A percentile compares a stretch with the other conserved stretches of the same genome.
Evolutionary conservation across 2,329 filamentous ascomycete genomes (phyloP).

Genomic region (Penicillium corylophilum): DNA sequence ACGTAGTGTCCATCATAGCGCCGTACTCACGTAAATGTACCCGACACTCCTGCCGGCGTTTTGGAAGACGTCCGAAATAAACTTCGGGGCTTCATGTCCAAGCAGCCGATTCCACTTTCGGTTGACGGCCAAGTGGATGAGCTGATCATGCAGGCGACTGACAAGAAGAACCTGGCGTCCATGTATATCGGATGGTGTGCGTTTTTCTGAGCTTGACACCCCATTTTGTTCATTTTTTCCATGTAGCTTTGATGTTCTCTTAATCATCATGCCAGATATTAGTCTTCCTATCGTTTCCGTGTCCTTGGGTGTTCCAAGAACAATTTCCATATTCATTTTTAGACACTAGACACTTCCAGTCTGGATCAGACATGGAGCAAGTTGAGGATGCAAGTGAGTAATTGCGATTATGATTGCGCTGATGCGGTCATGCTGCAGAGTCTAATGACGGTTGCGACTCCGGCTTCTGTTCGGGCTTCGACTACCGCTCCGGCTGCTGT

Average conservation of each 20-base stretch:
- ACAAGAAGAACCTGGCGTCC: constrained; percentile 73
- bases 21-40: constrained; percentile 53
- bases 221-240: neutral
- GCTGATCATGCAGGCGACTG: constrained; percentile 81
- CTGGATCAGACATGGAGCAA: neutral
- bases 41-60: constrained; percentile 73
- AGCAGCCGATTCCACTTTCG: constrained; percentile 87
- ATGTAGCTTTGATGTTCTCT: neutral
- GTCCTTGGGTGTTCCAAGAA: neutral
- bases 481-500: constrained; percentile 55
- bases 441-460: constrained; percentile 28
- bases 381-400: neutral
- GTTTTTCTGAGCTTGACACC: constrained; percentile 54
- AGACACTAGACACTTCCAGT: too few species aligned
- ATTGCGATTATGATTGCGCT: neutral
- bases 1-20: constrained; percentile 37
- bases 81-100: constrained; percentile 76
- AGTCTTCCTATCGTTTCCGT: neutral
- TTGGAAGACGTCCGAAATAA: constrained; percentile 87
- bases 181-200: constrained; percentile 98
- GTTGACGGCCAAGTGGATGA: constrained; percentile 98
- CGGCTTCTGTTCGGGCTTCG: constrained; percentile 53
- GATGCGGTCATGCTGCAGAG: neutral
- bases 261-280: neutral
- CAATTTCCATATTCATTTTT: neutral